phyloP scores from a whole-genome alignment of 2,329 filamentous ascomycete genomes.

The Colletotrichum filicis region DNA sequence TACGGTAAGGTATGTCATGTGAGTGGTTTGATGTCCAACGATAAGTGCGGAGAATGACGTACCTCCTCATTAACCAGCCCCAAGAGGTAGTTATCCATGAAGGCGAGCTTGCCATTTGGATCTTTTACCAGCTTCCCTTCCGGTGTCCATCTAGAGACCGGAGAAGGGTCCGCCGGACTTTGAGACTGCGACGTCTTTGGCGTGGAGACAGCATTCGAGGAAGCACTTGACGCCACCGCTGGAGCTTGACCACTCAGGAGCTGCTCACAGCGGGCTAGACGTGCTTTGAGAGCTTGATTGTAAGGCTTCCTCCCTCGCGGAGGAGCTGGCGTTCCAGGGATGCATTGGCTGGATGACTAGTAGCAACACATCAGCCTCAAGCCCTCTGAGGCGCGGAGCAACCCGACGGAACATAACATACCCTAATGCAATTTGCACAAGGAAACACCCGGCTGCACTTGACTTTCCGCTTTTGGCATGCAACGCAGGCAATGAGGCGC shows the following conservation, averaged over 20 bases:
- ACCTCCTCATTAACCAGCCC: neutral
- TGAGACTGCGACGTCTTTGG: neutral
- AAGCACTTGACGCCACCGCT: neutral
- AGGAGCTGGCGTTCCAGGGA: neutral
- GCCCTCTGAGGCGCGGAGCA: neutral
- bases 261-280: neutral
- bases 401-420: neutral
- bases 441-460: neutral
- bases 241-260: neutral
- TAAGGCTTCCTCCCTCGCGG: neutral
- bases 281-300: neutral
- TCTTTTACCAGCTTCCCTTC: neutral
- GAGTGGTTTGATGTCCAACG: neutral
- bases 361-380: neutral
- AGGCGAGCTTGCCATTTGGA: neutral
- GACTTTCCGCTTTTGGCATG: neutral
- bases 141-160: neutral
- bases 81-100: neutral
- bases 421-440: neutral
- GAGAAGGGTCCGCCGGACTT: neutral
- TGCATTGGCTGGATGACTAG: neutral
- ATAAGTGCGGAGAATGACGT: neutral
- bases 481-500: neutral
- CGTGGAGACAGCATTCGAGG: neutral
- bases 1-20: neutral